Base-by-base conservation (phyloP, 179 eudicot species). In the Spergularia azorica region DNA sequence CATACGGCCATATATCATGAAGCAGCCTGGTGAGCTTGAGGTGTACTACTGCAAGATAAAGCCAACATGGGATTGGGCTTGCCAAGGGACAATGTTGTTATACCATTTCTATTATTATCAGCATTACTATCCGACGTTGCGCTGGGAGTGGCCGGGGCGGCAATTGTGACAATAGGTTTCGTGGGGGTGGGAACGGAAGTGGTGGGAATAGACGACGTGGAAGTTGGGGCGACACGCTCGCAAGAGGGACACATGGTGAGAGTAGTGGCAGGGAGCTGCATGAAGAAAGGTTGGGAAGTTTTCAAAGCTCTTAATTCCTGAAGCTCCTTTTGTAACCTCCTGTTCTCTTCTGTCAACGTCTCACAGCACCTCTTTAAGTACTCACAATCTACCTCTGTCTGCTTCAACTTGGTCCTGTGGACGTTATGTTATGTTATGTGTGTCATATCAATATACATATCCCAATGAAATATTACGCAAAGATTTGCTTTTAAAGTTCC, bases 201-300 rank as follows among this genome's bases (percentile, higher is more conserved):
- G 38, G 83, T 6, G 4, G 71, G 5, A 16, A 75, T 4, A 0
- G 75, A 13, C 1, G 84, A 51, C 0, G 84, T 43, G 26, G 90
- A 69, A 21, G 91, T 70, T 67, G 95, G 84, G 78, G 89, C 87
- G 17, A 89, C 93, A 14, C 92, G 90, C 80, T 91, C 91, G 69
- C 96, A 91, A 3, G 96, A 91, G 9, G 96, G 96, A 76, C 96
- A 91, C 96, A 89, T 89, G 65, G 96, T 89, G 74, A 91, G 92
- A 26, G 95, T 91, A 73, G 95, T 91, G 71, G 95, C 90, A 36
- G 95, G 95, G 0, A 73, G 87, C 26, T 89, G 96, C 89, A 83
- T 85, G 90, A 85, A 88, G 75, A 86, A 89, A 74, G 92, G 91
- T 51, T 82, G 87, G 3, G 91, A 81, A 6, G 91, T 66, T 78